Conservation (phyloP, 768 basidiomycete species). For the Inosperma sp. region DNA sequence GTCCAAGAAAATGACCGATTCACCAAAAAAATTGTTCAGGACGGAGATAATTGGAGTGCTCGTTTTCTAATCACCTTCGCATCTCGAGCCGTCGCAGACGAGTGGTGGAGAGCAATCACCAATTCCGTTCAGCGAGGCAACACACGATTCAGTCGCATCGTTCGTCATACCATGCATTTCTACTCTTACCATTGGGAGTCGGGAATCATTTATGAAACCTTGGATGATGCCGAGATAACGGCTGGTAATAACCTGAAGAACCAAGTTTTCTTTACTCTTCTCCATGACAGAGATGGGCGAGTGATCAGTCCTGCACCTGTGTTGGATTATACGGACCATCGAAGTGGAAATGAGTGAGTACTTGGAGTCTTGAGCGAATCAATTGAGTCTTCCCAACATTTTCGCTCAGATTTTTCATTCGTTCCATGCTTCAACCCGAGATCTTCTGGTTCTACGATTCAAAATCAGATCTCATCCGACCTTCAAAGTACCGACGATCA, state of each 20-base stretch:
- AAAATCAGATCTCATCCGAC: background rate
- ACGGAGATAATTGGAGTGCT: slow-evolving; percentile 10
- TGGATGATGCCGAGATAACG: slow-evolving; percentile 1
- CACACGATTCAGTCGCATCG: slow-evolving; percentile 9
- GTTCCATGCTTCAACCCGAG: slow-evolving; percentile 1
- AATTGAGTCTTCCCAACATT: too few relatives aligned
- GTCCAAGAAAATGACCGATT: background rate
- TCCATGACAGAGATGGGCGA: slow-evolving; percentile 15
- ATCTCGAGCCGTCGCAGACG: slow-evolving; percentile 20
- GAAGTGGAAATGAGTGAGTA: slow-evolving; percentile 6
- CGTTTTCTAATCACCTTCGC: slow-evolving; percentile 23
- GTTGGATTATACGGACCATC: background rate
- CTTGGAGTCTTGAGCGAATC: too few relatives aligned
- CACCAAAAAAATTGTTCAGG: slow-evolving; percentile 1
- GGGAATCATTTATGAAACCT: background rate
- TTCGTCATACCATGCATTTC: slow-evolving; percentile 16
- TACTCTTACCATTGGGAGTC: slow-evolving; percentile 14
- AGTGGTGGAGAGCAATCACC: slow-evolving; percentile 26
- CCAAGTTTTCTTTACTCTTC: slow-evolving; percentile 17
- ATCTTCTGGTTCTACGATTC: slow-evolving; percentile 4
- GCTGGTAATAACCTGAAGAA: slow-evolving; percentile 1
- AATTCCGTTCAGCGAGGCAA: slow-evolving; percentile 11
- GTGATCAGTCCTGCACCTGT: slow-evolving; percentile 7
- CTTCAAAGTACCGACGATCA: slow-evolving; percentile 2
- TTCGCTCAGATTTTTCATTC: slow-evolving; percentile 8